Evolutionary conservation across 2,329 filamentous ascomycete species (phyloP), one percentile per base, ranked within the genome.

Genomic region (Lachnellula occidentalis): DNA sequence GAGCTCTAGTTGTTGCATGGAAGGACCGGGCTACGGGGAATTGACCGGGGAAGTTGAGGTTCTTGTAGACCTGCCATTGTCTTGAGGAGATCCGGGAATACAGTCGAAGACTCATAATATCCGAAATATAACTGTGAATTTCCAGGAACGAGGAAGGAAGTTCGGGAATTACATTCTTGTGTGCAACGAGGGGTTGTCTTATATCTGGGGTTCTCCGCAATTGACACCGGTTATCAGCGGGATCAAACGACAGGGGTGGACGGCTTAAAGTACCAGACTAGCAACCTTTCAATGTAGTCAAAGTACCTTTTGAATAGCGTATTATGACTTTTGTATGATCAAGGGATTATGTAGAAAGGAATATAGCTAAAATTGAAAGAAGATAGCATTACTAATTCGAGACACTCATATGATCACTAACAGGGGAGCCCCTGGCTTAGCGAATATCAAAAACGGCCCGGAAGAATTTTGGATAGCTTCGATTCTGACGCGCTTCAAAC

Each of bases 61-160:
- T 48, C 31, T 67, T 74, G 63, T 72, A 76, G 49, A 74, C 66
- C 57, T 71, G 75, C 74, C 76, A 78, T 76, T 80, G 78, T 59
- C 72, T 74, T 58, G 74, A 74, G 58, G 81, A 66, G 55, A 72
- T 71, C 63, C 77, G 75, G 43, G 78, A 76, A 66, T 76, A 73
- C 59, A 76, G 71, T 62, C 75, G 78, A 54, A 81, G 72, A 71
- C 82, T 79, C 82, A 85, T 85, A 11, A 53, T 64, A 57, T 54
- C 27, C 53, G 9, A 24, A 27, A 50, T 50, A 31, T 49, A 48
- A 48, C 45, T 50, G 15, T 39, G 17, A 54, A 45, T 39, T 42
- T 51, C 41, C 53, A 43, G 48, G 41, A 22, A 8, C 43, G 24
- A 47, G 36, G 37, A 45, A 41, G 47, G 58, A 45, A 17, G 46